Conservation (phyloP, 805 yeast genomes). For the Yarrowia sp. region DNA sequence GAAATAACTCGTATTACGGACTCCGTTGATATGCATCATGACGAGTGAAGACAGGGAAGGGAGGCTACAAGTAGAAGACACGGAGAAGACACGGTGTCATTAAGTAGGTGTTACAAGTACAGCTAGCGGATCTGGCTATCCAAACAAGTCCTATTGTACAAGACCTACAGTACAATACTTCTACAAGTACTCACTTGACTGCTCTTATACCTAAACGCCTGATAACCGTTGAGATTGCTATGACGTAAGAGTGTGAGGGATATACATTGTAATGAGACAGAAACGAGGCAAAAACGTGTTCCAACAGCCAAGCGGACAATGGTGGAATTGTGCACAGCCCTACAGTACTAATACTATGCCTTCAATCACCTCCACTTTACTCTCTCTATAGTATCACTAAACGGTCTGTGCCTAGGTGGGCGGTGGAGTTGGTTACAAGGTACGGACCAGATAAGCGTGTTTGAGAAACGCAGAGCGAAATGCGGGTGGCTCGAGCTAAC, state of each 20-base stretch:
- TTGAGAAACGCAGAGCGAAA: not conserved
- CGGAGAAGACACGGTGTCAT: not conserved
- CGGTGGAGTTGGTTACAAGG: conserved; percentile 11
- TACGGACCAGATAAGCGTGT: not conserved
- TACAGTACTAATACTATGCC: no score
- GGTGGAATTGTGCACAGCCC: no score
- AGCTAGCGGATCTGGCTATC: no score
- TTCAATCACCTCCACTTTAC: not conserved
- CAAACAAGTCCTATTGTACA: no score
- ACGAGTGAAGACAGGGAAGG: not conserved
- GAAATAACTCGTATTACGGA: conserved; percentile 8
- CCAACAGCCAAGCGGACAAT: no score
- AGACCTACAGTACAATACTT: no score
- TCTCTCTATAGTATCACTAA: not conserved
- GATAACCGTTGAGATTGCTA: not conserved
- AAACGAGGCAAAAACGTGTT: no score
- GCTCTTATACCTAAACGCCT: no score
- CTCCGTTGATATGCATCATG: conserved; percentile 1
- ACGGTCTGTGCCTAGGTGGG: not conserved
- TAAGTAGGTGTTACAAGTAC: no score
- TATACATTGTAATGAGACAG: not conserved
- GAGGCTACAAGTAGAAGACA: no score
- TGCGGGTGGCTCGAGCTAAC: no score
- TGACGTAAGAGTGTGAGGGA: not conserved
- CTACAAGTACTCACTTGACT: no score